Evolutionary conservation across 768 basidiomycete species (phyloP), one percentile per base, ranked within the genome.

Genomic region (Cantharellus anzutake): DNA sequence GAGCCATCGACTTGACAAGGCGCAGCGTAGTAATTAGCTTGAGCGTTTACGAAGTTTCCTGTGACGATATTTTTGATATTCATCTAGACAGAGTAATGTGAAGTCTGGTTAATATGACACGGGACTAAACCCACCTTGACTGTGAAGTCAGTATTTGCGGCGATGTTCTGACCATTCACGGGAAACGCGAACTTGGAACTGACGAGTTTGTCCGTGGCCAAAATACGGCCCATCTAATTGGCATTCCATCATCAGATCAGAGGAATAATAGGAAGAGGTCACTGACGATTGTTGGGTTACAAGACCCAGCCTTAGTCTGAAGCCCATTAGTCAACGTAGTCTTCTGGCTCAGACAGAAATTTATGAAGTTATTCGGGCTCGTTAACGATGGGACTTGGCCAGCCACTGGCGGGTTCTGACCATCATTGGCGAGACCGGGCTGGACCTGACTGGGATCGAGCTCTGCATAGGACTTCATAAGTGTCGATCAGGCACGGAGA

Each of bases 331-430:
- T 59, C 11, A 59, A 38, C 20, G 40, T 52, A 59, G 11, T 39
- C 11, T 7, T 57, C 40, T 57, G 56, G 4, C 62, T 66, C 7
- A 63, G 42, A 59, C 68, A 67, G 57, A 60, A 65, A 63, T 66
- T 68, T 61, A 67, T 66, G 62, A 68, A 73, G 66, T 73, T 71
- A 64, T 71, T 69, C 41, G 57, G 60, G 38, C 66, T 67, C 5
- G 68, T 69, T 2, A 68, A 65, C 3, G 66, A 67, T 3, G 67
- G 65, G 50, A 68, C 70, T 59, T 71, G 68, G 34, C 66, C 68
- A 56, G 60, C 60, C 11, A 53, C 57, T 0, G 59, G 60, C 3
- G 56, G 39, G 2, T 55, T 56, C 57, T 66, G 63, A 1, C 68
- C 68, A 44, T 67, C 63, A 20, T 64, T 60, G 4, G 58, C 57